phyloP scores from a whole-genome alignment of 2,329 filamentous ascomycete genomes.

The Sporothrix mexicana region DNA sequence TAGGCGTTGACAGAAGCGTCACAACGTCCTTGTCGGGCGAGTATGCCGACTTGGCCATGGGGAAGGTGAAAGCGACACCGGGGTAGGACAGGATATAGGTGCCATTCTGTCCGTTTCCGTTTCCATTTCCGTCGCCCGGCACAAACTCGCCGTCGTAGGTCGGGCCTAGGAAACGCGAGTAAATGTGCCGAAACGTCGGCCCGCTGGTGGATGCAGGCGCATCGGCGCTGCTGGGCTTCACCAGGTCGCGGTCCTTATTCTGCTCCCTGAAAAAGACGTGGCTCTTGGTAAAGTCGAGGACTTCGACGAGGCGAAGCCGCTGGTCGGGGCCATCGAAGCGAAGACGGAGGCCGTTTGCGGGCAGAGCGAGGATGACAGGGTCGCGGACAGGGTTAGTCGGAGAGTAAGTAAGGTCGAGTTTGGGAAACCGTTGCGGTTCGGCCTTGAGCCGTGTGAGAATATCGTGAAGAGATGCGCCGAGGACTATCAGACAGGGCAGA shows the following conservation, averaged over 20 bases:
- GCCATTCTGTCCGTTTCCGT: constrained; percentile 61
- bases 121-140: constrained; percentile 48
- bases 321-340: constrained; percentile 95
- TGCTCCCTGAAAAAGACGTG: constrained; percentile 78
- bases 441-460: constrained; percentile 86
- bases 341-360: constrained; percentile 84
- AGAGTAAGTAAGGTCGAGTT: constrained; percentile 82
- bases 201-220: constrained; percentile 50
- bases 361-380: constrained; percentile 76
- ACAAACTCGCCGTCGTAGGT: constrained; percentile 95
- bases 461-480: constrained; percentile 91
- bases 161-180: constrained; percentile 89
- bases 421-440: constrained; percentile 80
- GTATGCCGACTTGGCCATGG: constrained; percentile 75
- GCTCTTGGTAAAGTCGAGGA: constrained; percentile 86
- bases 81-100: constrained; percentile 93
- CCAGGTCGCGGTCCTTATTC: constrained; percentile 71
- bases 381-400: constrained; percentile 73
- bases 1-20: constrained; percentile 78
- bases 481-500: constrained; percentile 57
- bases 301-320: constrained; percentile 85
- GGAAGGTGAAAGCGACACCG: constrained; percentile 91
- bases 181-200: constrained; percentile 86
- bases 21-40: constrained; percentile 81
- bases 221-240: constrained; percentile 60